Evolutionary conservation across 495 filamentous ascomycete species (phyloP), one percentile per base, ranked within the genome.

Genomic region (Xylaria castorea): DNA sequence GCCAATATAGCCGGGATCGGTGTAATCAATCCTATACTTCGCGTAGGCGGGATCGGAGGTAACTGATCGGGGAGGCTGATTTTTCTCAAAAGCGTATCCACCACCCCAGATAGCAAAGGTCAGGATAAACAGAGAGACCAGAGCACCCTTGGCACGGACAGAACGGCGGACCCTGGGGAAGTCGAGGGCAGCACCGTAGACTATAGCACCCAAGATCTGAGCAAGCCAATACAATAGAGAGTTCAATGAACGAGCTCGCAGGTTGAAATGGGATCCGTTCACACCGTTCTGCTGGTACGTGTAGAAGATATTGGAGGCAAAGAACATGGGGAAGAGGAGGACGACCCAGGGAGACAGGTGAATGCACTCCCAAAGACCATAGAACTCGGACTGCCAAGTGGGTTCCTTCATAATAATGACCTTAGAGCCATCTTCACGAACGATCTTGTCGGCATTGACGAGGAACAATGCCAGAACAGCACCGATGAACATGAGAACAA

Each of bases 391-490:
- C 74, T 86, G 86, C 89, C 90, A 93, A 44, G 91, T 92, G 8
- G 94, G 94, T 77, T 95, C 92, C 83, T 95, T 94, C 91, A 95
- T 95, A 50, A 93, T 78, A 71, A 96, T 93, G 77, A 97, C 88
- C 50, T 88, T 88, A 72, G 91, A 92, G 27, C 94, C 94, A 80
- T 97, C 94, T 14, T 88, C 85, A 72, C 95, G 93, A 75, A 92
- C 85, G 73, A 98, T 87, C 64, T 91, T 85, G 71, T 91, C 89
- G 68, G 93, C 92, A 75, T 96, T 89, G 70, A 89, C 89, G n/a
- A 98, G 87, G 69, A 85, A 83, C 75, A 92, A 89, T 25, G 92
- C 89, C 1, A 97, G 85, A 46, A 87, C 72, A 66, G 93, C 94
- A 66, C 95, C 95, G 58, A 86, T 82, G 32, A 78, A 36, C 89